Percentiles rank a stretch among this genome's conserved stretches.
Conservation (phyloP, 2,329 filamentous ascomycete genomes). For the Cladophialophora carrionii region DNA sequence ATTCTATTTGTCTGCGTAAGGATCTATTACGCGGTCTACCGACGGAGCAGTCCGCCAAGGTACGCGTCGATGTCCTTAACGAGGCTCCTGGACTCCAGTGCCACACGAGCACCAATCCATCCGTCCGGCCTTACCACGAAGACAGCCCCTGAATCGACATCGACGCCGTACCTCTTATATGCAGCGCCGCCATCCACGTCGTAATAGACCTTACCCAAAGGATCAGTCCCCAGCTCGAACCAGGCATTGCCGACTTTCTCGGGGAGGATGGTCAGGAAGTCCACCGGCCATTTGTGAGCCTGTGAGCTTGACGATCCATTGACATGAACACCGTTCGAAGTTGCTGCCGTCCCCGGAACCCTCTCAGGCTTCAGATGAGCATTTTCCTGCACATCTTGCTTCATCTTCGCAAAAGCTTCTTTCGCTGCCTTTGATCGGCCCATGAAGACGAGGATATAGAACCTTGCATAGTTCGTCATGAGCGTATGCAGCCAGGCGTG, state of each 20-base stretch:
- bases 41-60: slow-evolving; percentile 28
- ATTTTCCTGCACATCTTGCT: slow-evolving; percentile 79
- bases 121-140: slow-evolving; percentile 36
- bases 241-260: slow-evolving; percentile 44
- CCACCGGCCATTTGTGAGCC: slow-evolving; percentile 28
- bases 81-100: slow-evolving; percentile 18
- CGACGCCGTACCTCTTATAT: slow-evolving; percentile 42
- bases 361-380: slow-evolving; percentile 60
- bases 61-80: slow-evolving; percentile 29
- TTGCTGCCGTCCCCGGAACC: slow-evolving; percentile 8
- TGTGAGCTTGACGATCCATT: slow-evolving; percentile 22
- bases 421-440: slow-evolving; percentile 29
- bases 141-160: slow-evolving; percentile 28
- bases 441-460: slow-evolving; percentile 38
- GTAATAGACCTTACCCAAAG: slow-evolving; percentile 45
- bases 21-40: slow-evolving; percentile 2
- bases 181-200: slow-evolving; percentile 41
- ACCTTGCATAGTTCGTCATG: slow-evolving; percentile 37
- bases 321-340: slow-evolving; percentile 18
- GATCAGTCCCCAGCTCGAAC: slow-evolving; percentile 42
- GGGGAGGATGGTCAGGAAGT: slow-evolving; percentile 40
- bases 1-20: background rate
- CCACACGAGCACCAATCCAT: slow-evolving; percentile 34
- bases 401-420: slow-evolving; percentile 67
- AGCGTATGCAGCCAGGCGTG: slow-evolving; percentile 36